Evolutionary conservation across 768 basidiomycete species (phyloP).

Genomic region (Phylloporus sp.): DNA sequence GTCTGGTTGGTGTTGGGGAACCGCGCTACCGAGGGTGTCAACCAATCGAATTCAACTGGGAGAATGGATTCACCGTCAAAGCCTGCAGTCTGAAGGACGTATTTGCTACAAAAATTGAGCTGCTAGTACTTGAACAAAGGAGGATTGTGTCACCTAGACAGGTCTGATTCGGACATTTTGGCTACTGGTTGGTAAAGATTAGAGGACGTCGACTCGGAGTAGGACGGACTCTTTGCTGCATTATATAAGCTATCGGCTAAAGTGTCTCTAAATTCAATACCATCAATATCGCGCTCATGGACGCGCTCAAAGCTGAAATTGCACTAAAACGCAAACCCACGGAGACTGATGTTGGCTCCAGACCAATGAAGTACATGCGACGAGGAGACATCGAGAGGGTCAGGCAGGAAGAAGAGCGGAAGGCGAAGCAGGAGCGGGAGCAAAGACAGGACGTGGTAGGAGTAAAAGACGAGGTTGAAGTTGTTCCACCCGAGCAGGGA

Average conservation of each 20-base stretch:
- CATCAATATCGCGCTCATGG: conserved; percentile 47
- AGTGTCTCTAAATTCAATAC: not conserved
- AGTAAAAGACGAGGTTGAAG: conserved; percentile 14
- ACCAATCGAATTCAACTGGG: not conserved
- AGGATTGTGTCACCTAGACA: conserved; percentile 44
- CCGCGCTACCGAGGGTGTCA: conserved; percentile 50
- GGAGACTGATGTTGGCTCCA: conserved; percentile 38
- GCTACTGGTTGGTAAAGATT: conserved; percentile 37
- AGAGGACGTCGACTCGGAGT: conserved; percentile 27
- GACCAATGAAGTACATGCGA: conserved; percentile 83
- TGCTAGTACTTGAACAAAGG: not conserved
- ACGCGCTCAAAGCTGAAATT: conserved; percentile 87
- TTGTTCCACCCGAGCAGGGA: conserved; percentile 17
- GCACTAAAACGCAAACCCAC: conserved; percentile 80
- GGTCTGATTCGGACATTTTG: conserved; percentile 59
- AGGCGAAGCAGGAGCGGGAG: conserved; percentile 29
- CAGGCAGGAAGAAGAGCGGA: conserved; percentile 42
- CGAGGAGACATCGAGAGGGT: conserved; percentile 84
- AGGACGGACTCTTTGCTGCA: conserved; percentile 33
- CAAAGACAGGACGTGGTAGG: conserved; percentile 32
- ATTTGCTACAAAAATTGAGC: conserved; percentile 53
- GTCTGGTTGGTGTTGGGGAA: conserved; percentile 95
- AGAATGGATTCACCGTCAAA: conserved; percentile 67
- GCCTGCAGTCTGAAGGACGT: conserved; percentile 87
- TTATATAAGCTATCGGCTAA: conserved; percentile 19